phyloP scores from a whole-genome alignment of 2,329 filamentous ascomycete species.

The Hirsutella rhossiliensis region DNA sequence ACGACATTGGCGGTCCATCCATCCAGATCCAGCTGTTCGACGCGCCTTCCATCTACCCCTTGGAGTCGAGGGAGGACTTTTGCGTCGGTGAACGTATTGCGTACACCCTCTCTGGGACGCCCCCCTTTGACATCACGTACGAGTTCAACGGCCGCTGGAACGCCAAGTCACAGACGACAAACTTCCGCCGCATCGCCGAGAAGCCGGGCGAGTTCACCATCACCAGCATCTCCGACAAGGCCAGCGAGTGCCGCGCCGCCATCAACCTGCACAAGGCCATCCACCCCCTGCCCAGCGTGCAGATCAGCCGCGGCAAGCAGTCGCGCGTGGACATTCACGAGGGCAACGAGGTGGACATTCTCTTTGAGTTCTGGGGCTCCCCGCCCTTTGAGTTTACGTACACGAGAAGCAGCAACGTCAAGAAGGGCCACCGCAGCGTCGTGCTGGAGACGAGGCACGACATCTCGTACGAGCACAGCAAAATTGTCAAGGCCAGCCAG shows the following conservation, averaged over 20 bases:
- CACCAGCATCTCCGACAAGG: constrained; percentile 75
- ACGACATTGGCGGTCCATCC: constrained; percentile 56
- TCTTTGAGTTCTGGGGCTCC: constrained; percentile 91
- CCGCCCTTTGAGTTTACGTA: constrained; percentile 98
- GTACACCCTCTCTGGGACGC: constrained; percentile 80
- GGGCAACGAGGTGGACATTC: constrained; percentile 83
- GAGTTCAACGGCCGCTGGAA: constrained; percentile 74
- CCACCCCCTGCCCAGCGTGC: constrained; percentile 84
- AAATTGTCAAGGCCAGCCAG: constrained; percentile 74
- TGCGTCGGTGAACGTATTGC: constrained; percentile 92
- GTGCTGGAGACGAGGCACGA: constrained; percentile 89
- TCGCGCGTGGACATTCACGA: constrained; percentile 89
- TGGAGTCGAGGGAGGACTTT: constrained; percentile 77
- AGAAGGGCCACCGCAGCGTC: constrained; percentile 63
- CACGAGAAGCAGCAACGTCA: constrained; percentile 77
- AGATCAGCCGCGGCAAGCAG: constrained; percentile 73
- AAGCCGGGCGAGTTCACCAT: constrained; percentile 81
- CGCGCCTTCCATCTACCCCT: constrained; percentile 77
- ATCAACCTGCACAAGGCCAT: constrained; percentile 73
- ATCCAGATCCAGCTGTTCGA: constrained; percentile 91
- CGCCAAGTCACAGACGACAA: constrained; percentile 67
- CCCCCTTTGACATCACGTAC: constrained; percentile 89
- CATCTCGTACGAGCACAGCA: constrained; percentile 66
- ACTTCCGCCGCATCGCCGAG: constrained; percentile 87
- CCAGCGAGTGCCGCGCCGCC: constrained; percentile 73